These are phyloP conservation scores for Sonneratia caseolaris DNA, from an alignment of 345 rosid species.

Conservation along the genomic window DNA sequence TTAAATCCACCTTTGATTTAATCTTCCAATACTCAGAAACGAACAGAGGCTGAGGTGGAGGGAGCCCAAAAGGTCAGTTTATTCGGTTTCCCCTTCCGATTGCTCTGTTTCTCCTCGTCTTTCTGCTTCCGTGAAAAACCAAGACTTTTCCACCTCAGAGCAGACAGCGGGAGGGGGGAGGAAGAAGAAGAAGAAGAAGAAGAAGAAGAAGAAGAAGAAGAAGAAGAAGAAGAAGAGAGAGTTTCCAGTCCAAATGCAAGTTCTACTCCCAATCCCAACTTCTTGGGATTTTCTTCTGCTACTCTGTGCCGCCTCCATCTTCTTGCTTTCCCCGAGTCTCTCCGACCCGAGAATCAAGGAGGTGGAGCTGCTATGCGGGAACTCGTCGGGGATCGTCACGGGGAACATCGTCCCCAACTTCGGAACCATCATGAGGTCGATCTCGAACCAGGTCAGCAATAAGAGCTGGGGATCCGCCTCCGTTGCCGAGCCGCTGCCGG, in stretches of 20 bases:
- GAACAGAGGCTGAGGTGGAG: too few relatives aligned
- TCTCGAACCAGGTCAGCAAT: neutral
- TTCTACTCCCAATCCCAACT: neutral
- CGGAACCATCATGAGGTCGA: conserved; percentile 13
- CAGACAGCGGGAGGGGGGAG: too few relatives aligned
- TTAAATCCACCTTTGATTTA: too few relatives aligned
- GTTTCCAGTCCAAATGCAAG: neutral
- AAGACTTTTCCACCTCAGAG: neutral
- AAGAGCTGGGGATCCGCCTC: conserved; percentile 14
- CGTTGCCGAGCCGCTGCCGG: conserved; percentile 13
- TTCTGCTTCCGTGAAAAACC: neutral
- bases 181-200: neutral
- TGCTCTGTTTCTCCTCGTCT: neutral
- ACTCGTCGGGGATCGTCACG: neutral
- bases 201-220: neutral
- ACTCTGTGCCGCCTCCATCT: neutral
- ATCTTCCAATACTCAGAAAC: too few relatives aligned
- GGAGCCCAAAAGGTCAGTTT: neutral
- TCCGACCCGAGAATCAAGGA: conserved; percentile 8
- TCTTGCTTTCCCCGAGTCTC: neutral
- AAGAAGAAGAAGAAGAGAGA: neutral
- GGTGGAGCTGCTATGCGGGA: conserved; percentile 8
- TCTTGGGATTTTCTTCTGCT: conserved; percentile 9
- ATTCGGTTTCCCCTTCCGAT: neutral
- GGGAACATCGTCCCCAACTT: conserved; percentile 5